A percentile compares a stretch with the other conserved stretches of the same genome.
Evolutionary conservation across 2,329 filamentous ascomycete genomes (phyloP).

Genomic region (Knoxdaviesia proteae): DNA sequence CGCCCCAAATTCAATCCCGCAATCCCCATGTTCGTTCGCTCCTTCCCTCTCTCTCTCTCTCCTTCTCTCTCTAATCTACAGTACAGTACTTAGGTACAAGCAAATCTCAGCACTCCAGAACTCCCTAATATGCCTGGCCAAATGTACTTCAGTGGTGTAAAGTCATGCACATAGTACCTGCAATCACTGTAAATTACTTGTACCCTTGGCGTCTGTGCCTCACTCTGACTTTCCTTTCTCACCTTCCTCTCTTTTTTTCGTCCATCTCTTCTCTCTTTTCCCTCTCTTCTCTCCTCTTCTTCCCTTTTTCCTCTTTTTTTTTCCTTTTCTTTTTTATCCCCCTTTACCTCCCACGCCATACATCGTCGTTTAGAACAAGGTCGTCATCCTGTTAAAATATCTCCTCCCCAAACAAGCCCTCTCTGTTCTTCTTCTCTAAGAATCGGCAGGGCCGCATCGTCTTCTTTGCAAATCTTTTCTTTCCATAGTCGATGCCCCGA

Average conservation of each 20-base stretch:
- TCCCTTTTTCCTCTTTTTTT: conserved; percentile 9
- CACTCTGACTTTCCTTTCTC: conserved; percentile 7
- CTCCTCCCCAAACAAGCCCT: too few species aligned
- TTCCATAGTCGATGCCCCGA: too few species aligned
- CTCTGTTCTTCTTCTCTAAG: too few species aligned
- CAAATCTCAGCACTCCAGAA: too few species aligned
- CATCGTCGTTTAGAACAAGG: too few species aligned
- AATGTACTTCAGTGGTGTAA: too few species aligned
- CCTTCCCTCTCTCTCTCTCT: conserved; percentile 6
- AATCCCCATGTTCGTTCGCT: neutral
- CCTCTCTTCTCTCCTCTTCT: conserved; percentile 10
- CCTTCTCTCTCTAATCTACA: neutral
- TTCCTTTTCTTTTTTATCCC: conserved; percentile 6
- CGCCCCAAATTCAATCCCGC: neutral
- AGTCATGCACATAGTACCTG: too few species aligned
- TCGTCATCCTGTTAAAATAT: too few species aligned
- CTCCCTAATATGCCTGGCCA: too few species aligned
- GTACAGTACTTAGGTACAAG: too few species aligned
- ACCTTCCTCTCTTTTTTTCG: conserved; percentile 10
- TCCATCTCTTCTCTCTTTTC: neutral
- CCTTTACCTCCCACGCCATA: neutral
- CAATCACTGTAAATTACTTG: neutral
- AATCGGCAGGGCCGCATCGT: too few species aligned
- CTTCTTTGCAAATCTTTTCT: too few species aligned
- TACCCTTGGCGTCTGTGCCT: neutral